Evolutionary conservation across 176 grass and related monocot genomes (phyloP).

Genomic region (Aegilops bicornis): DNA sequence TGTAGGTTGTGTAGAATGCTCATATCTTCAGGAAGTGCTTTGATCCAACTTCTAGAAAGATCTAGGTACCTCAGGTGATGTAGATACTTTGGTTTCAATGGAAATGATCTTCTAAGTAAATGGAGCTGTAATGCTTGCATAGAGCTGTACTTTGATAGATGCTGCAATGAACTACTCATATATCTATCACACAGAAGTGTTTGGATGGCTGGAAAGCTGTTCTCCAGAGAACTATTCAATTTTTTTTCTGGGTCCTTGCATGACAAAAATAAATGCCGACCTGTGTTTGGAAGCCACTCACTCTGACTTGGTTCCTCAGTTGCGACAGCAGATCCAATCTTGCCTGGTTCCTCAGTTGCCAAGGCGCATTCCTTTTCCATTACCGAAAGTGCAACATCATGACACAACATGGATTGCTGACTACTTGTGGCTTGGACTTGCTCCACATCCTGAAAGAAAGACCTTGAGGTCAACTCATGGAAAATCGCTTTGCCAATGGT

Average conservation of each 20-base stretch:
- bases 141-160: not conserved
- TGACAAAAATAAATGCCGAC: not conserved
- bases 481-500: too few species aligned
- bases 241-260: not conserved
- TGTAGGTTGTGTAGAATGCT: not conserved
- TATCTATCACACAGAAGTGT: not conserved
- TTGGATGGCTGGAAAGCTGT: not conserved
- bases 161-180: not conserved
- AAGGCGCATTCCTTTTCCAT: too few species aligned
- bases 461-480: not conserved
- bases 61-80: not conserved
- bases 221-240: not conserved
- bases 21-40: not conserved
- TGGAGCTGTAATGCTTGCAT: not conserved
- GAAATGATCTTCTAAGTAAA: fast-evolving
- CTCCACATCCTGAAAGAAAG: not conserved
- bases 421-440: not conserved
- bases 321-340: not conserved
- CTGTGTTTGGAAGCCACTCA: not conserved
- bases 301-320: not conserved
- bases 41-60: not conserved
- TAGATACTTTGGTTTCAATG: not conserved
- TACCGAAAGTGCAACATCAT: too few species aligned
- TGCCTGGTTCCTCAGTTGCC: too few species aligned
- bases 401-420: not conserved